phyloP scores from a whole-genome alignment of 2,329 filamentous ascomycete genomes.

The Neoarthrinium moseri region DNA sequence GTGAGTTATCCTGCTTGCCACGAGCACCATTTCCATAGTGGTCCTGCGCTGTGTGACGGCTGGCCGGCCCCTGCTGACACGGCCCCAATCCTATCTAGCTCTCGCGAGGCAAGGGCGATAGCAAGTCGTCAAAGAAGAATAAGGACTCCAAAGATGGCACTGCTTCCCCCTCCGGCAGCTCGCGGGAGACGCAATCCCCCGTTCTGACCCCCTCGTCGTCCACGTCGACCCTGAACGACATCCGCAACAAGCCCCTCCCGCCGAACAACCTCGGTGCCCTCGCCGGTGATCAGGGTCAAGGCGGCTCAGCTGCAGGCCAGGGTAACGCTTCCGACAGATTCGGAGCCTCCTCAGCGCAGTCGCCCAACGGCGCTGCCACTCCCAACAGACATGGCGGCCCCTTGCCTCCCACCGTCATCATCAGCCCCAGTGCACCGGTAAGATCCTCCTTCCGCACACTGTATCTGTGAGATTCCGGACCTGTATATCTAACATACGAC shows the following conservation, averaged over 20 bases:
- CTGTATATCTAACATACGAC: conserved; percentile 15
- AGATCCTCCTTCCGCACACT: conserved; percentile 37
- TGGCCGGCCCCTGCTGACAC: conserved; percentile 41
- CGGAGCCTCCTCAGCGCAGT: conserved; percentile 32
- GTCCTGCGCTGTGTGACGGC: too few species aligned
- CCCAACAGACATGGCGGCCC: conserved; percentile 61
- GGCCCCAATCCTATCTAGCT: conserved; percentile 71
- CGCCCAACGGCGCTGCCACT: conserved; percentile 55
- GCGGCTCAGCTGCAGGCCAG: conserved; percentile 32
- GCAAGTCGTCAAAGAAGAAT: conserved; percentile 79
- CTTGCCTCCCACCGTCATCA: conserved; percentile 86
- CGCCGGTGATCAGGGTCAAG: conserved; percentile 44
- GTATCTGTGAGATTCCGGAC: conserved; percentile 5
- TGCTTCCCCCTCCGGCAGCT: conserved; percentile 65
- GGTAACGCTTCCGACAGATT: conserved; percentile 35
- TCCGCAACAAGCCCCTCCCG: conserved; percentile 77
- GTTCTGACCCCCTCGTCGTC: conserved; percentile 82
- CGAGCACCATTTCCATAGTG: too few species aligned
- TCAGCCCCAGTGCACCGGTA: conserved; percentile 92
- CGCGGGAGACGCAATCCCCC: conserved; percentile 60
- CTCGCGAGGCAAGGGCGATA: conserved; percentile 82
- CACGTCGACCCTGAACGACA: conserved; percentile 80
- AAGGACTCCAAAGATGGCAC: conserved; percentile 74
- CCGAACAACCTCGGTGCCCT: conserved; percentile 44
- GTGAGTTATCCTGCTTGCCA: conserved; percentile 63